Evolutionary conservation across 129 eudicot species (phyloP), one percentile per base, ranked within the genome.

Genomic region (Tanacetum coccineum): DNA sequence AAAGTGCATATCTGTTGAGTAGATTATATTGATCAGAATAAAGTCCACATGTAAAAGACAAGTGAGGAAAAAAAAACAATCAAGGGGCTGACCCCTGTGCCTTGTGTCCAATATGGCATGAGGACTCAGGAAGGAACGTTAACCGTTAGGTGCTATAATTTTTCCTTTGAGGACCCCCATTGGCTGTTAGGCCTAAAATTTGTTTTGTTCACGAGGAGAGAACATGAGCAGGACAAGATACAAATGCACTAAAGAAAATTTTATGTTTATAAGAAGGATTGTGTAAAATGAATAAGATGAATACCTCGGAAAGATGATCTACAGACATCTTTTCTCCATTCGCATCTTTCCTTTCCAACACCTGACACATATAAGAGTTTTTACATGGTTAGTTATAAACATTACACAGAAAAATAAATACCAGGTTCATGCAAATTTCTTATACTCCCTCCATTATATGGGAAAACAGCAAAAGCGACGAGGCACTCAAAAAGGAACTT

Each of bases 281-380:
- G 51, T 13, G 47, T 22, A 22, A 32, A 36, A 50, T 45, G 68
- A n/a, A 14, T 17, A n/a, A 22, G 25, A 40, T 20, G 15, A 70
- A 18, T 84, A 92, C 98, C 91, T 58, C 71, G 1, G 98, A 85
- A 8, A 92, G 84, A 75, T 85, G 74, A 80, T 85, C 91, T 32
- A 76, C 87, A 2, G 91, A 78, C 76, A 84, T 70, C 55, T 66
- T 78, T 25, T 85, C 87, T 21, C 79, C 81, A 32, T 71, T 70
- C 7, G 72, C 66, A 30, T 81, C 84, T 71, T 81, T 80, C 59
- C 72, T 84, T 66, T 88, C 92, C 83, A 88, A 74, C 49, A 88
- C 87, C 96, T 88, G 81, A 73, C 28, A 76, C 7, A 26, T 25
- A 54, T 17, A 17, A 66, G 58, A 66, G 58, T 45, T n/a, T 39